Evolutionary conservation across 768 basidiomycete species (phyloP), one percentile per base, ranked within the genome.

Genomic region (Jaapia argillacea): DNA sequence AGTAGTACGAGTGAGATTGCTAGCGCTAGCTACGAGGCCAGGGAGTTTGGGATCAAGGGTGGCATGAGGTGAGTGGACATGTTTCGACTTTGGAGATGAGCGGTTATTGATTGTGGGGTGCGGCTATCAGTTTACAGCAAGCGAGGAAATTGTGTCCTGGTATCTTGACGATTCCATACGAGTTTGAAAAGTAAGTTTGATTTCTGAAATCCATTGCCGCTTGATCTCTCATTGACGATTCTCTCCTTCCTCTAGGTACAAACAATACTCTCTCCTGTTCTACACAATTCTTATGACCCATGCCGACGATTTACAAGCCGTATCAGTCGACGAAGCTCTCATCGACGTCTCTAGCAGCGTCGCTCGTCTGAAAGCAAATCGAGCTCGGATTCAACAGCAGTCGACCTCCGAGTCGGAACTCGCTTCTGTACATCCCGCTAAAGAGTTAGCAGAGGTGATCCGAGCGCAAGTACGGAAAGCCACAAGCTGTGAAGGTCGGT

Each of bases 321-420:
- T 97, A 13, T 94, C 91, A 2, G 87, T 98, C 4, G 96, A 99
- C 48, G 96, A 99, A 58, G 94, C 91, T 0, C 71, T 97, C 20
- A 79, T 98, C 47, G 93, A 97, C 45, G 88, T 93, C 13, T 81
- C 87, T 0, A 71, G 64, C 3, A 67, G 71, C 0, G 72, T 86
- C 31, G 67, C 64, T 10, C 70, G 61, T 31, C 58, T 60, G 46
- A 49, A 50, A 5, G 42, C 47, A 1, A 50, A 49, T 31, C 45
- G 55, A 66, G 47, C 57, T 63, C 28, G 60, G 57, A 39, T 50
- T 46, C 18, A 58, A 58, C 48, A 53, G 49, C 20, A 24, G 6
- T 40, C 44, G 2, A 25, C 31, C 6, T 45, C 35, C 46, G 14
- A 40, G 56, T n/a, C n/a, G n/a, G n/a, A n/a, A n/a, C n/a, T n/a